Base-by-base conservation (phyloP, 2,329 filamentous ascomycete genomes). In the Alternaria infectoria region DNA sequence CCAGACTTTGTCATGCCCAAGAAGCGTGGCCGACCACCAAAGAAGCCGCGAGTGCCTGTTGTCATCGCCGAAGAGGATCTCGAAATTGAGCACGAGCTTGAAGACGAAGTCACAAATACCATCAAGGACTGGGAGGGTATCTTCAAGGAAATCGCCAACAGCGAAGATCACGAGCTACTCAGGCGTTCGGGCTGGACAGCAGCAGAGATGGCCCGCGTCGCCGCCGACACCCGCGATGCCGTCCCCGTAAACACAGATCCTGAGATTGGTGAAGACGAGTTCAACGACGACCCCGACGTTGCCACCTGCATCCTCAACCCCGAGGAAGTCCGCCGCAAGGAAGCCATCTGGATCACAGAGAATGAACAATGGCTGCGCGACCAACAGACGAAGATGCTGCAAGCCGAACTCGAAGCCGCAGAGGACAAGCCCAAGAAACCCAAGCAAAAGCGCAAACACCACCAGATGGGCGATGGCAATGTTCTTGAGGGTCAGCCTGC, bases 321-420 rank as follows among this genome's bases (percentile, higher is more conserved):
- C 1, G 87, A 88, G 4, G 94, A 98, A 81, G 88, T 90, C 3
- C 87, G 87, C 32, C 88, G 93, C 75, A 98, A 97, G 79, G 94
- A 97, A 79, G 89, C 89, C 63, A 92, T 98, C 56, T 99, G 96
- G 96, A 89, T 97, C 46, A 94, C 95, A 63, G 90, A 94, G 76
- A 98, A 99, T 80, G 93, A 96, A 77, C 93, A 96, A 69, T 99
- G 94, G 87, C 85, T 99, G 43, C 91, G 95, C 9, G 87, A 89
- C 52, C 91, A 96, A 75, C 93, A 97, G 75, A 89, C 92, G 64
- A 97, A 96, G 79, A 86, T 91, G 7, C 90, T 96, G 60, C 88
- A 91, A 43, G 87, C 89, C 62, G 92, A 93, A 36, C 79, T 89
- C 17, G 83, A 83, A n/a, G 85, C 86, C 65, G 84, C 84, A 12